Percentiles rank a stretch among this genome's conserved stretches.
Evolutionary conservation across 2,329 filamentous ascomycete species (phyloP).

Genomic region (Ophiostoma sp.): DNA sequence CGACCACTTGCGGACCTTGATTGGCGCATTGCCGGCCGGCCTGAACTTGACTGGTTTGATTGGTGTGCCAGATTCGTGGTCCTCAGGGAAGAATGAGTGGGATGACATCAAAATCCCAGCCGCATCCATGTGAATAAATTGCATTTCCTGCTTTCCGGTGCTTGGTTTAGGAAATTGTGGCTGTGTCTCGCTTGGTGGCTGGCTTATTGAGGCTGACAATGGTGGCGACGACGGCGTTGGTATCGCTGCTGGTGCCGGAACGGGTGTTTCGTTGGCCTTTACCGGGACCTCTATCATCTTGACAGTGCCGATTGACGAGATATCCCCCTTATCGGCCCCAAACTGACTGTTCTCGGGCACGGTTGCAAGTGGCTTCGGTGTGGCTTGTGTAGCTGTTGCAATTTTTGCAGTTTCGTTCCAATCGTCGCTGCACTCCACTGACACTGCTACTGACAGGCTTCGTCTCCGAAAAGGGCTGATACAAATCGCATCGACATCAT

Average conservation of each 20-base stretch:
- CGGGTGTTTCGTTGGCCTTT: neutral
- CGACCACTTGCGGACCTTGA: slow-evolving; percentile 14
- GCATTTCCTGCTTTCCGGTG: neutral
- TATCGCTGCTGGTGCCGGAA: neutral
- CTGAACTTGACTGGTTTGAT: slow-evolving; percentile 13
- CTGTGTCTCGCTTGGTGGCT: neutral
- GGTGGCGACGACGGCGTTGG: neutral
- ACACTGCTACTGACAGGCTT: neutral
- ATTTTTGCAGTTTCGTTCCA: neutral
- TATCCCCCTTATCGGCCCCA: neutral
- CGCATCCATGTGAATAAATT: slow-evolving; percentile 7
- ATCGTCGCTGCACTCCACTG: neutral
- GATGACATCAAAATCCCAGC: slow-evolving; percentile 1
- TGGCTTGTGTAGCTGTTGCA: neutral
- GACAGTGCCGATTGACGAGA: neutral
- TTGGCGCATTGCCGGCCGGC: neutral
- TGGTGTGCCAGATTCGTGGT: neutral
- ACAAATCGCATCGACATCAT: neutral
- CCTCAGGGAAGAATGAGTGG: neutral
- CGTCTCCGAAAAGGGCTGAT: neutral
- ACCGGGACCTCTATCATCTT: neutral
- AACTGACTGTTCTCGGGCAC: neutral
- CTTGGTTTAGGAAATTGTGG: neutral
- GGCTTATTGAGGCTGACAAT: neutral
- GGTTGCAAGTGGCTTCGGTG: neutral